Percentiles rank a stretch among this genome's conserved stretches.
phyloP scores from a whole-genome alignment of 2,329 filamentous ascomycete species.

The Tothia fuscella region DNA sequence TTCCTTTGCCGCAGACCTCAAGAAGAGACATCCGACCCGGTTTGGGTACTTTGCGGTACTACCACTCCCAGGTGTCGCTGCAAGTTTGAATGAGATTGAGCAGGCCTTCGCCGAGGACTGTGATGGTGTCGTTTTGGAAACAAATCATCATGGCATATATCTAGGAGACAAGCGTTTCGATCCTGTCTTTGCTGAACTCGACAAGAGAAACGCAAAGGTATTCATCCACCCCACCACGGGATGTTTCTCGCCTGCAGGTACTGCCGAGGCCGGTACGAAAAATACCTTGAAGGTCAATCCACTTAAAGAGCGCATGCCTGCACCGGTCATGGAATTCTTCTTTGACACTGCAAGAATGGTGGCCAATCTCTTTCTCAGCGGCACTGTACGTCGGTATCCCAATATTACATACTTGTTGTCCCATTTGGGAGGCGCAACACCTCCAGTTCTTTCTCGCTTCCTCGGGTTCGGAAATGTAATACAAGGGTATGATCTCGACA shows the following conservation, averaged over 20 bases:
- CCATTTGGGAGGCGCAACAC: constrained; percentile 36
- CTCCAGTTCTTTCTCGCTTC: constrained; percentile 34
- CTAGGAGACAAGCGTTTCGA: constrained; percentile 36
- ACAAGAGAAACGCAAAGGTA: constrained; percentile 33
- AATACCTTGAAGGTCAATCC: constrained; percentile 13
- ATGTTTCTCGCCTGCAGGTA: constrained; percentile 22
- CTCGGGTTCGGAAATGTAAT: constrained; percentile 28
- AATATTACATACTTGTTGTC: constrained; percentile 37
- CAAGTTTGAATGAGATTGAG: constrained; percentile 37
- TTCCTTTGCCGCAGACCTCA: constrained; percentile 28
- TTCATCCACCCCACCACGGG: constrained; percentile 47
- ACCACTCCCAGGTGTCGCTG: constrained; percentile 38
- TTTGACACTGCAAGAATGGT: constrained; percentile 41
- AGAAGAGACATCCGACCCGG: constrained; percentile 23
- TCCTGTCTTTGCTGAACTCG: constrained; percentile 36
- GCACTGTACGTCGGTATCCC: constrained; percentile 34
- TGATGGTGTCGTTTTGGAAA: constrained; percentile 40
- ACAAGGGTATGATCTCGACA: constrained; percentile 13
- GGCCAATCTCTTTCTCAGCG: constrained; percentile 36
- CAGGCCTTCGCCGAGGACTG: constrained; percentile 30
- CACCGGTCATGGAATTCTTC: constrained; percentile 39
- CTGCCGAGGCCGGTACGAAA: constrained; percentile 1
- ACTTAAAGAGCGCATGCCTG: constrained; percentile 29
- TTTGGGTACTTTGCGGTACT: constrained; percentile 44
- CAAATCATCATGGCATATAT: constrained; percentile 42